A percentile compares a stretch with the other conserved stretches of the same genome.
Conservation (phyloP, 768 basidiomycete species). For the Xanthoconium purpureum region DNA sequence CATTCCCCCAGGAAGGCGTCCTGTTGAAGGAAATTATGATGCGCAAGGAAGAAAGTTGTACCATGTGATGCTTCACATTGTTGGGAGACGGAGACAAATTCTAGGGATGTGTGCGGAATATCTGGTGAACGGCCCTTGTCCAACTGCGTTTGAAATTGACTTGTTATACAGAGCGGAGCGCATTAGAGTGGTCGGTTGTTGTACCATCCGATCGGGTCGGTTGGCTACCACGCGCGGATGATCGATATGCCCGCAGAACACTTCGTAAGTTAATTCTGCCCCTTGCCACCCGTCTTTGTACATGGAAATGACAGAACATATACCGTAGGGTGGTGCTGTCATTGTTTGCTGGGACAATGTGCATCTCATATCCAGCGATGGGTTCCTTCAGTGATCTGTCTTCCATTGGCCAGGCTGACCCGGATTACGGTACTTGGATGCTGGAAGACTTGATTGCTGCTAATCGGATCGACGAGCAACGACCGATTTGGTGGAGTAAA, state of each 20-base stretch:
- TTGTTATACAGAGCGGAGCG: not conserved
- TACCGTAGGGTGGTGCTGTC: not conserved
- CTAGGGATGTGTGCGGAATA: constrained; percentile 9
- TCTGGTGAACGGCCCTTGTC: not conserved
- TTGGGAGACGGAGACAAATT: constrained; percentile 10
- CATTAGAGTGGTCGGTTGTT: too few species aligned
- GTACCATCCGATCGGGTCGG: too few species aligned
- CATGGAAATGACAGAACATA: not conserved
- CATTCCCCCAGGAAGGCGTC: constrained; percentile 1
- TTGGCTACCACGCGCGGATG: not conserved
- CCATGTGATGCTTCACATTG: constrained; percentile 5
- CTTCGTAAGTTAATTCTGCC: not conserved
- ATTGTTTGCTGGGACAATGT: constrained; percentile 1
- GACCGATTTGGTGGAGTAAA: too few species aligned
- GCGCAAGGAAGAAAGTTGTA: constrained; percentile 3
- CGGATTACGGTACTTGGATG: not conserved
- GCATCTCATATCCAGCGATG: not conserved
- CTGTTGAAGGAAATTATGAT: constrained; percentile 5
- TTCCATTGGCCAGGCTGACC: not conserved
- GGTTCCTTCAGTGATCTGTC: not conserved
- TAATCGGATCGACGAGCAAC: too few species aligned
- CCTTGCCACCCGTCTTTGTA: not conserved
- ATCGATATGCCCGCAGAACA: constrained; percentile 2
- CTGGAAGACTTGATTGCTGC: not conserved
- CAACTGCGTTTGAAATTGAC: not conserved